These are phyloP conservation scores for Boletus rex-veris DNA, from an alignment of 768 basidiomycete genomes.

Conservation along the genomic window DNA sequence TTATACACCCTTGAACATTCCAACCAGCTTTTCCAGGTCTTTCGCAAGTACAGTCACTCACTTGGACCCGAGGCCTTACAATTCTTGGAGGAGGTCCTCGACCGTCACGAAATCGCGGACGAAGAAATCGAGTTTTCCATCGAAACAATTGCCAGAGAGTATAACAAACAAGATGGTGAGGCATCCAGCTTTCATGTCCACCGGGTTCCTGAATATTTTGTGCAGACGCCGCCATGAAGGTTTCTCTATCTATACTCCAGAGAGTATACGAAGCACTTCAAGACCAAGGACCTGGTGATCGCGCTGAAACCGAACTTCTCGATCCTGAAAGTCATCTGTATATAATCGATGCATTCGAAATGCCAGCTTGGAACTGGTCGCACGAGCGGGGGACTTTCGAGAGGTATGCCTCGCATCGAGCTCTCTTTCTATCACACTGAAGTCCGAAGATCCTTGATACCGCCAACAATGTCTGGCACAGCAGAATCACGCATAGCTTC, in stretches of 20 bases:
- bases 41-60: slow-evolving; percentile 85
- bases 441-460: slow-evolving; percentile 39
- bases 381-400: slow-evolving; percentile 83
- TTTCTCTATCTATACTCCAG: slow-evolving; percentile 60
- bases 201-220: background rate
- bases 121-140: slow-evolving; percentile 70
- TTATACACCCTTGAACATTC: background rate
- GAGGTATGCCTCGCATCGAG: slow-evolving; percentile 47
- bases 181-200: slow-evolving; percentile 9
- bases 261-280: slow-evolving; percentile 76
- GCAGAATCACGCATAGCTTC: slow-evolving; percentile 79
- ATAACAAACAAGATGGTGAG: slow-evolving; percentile 84
- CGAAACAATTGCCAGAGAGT: slow-evolving; percentile 80
- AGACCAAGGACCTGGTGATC: slow-evolving; percentile 49
- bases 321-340: slow-evolving; percentile 81
- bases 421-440: slow-evolving; percentile 5
- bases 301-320: slow-evolving; percentile 56
- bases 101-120: slow-evolving; percentile 65
- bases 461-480: slow-evolving; percentile 73
- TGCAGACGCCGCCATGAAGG: slow-evolving; percentile 79
- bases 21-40: slow-evolving; percentile 48
- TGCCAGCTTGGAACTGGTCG: slow-evolving; percentile 94
- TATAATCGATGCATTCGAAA: slow-evolving; percentile 88
- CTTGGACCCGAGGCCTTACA: slow-evolving; percentile 75
- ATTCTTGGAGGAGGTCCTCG: slow-evolving; percentile 68